A percentile compares a stretch with the other conserved stretches of the same genome.
Conservation (phyloP, 2,329 filamentous ascomycete species). For the Aspergillus oerlinghausenensis region DNA sequence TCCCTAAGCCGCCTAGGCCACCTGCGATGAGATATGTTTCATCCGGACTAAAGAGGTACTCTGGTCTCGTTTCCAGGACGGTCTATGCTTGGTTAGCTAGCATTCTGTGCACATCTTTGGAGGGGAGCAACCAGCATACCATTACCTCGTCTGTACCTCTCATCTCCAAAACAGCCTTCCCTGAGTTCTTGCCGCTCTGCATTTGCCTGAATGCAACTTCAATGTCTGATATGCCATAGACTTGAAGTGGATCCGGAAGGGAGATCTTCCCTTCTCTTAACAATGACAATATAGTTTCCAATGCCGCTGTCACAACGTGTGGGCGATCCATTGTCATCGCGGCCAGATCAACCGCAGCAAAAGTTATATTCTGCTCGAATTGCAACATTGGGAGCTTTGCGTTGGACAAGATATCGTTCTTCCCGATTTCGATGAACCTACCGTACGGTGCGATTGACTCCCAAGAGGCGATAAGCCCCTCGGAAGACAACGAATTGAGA, state of each 20-base stretch:
- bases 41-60: constrained; percentile 3
- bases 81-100: neutral
- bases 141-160: constrained; percentile 1
- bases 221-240: constrained; percentile 23
- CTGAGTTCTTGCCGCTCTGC: constrained; percentile 33
- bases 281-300: constrained; percentile 1
- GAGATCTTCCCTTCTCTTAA: constrained; percentile 16
- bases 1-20: constrained; percentile 31
- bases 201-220: constrained; percentile 27
- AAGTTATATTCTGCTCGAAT: constrained; percentile 7
- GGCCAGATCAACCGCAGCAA: constrained; percentile 4
- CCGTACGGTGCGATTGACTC: constrained; percentile 23
- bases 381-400: constrained; percentile 9
- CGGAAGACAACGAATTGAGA: constrained; percentile 23
- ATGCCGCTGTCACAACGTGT: neutral
- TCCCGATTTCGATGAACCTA: constrained; percentile 17
- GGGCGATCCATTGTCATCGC: constrained; percentile 4
- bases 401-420: constrained; percentile 6
- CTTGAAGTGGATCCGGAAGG: constrained; percentile 26
- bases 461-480: constrained; percentile 24
- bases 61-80: neutral
- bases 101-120: neutral
- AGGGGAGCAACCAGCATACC: neutral
- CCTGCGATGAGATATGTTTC: constrained; percentile 30
- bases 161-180: constrained; percentile 33